These are phyloP conservation scores for Entamoeba histolytica DNA, from an alignment of 208 protist species.

Conservation along the genomic window DNA sequence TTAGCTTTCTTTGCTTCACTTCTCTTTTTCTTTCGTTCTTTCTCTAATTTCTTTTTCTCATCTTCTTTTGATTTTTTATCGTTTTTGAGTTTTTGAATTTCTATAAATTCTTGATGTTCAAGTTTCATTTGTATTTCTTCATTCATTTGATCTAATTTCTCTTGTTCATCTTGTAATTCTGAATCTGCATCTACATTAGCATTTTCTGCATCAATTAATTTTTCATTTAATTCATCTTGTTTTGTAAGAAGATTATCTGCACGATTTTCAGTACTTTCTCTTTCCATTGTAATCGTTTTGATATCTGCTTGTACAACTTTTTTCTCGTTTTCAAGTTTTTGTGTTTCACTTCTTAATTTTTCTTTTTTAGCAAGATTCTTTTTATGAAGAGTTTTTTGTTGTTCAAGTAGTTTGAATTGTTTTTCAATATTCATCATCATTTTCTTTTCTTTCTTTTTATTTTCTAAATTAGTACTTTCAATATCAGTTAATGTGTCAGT, in stretches of 20 bases:
- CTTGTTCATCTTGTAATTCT: not conserved
- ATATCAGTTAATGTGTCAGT: not conserved
- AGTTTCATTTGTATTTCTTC: not conserved
- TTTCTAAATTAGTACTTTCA: not conserved
- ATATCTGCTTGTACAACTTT: not conserved
- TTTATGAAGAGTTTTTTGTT: not conserved
- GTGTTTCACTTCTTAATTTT: not conserved
- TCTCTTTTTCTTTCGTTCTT: not conserved
- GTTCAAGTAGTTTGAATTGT: not conserved
- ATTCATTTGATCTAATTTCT: not conserved
- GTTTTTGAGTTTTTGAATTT: not conserved
- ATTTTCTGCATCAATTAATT: not conserved
- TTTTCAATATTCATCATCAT: not conserved
- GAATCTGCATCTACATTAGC: not conserved
- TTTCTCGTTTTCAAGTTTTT: not conserved
- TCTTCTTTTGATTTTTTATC: not conserved
- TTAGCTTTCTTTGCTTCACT: not conserved
- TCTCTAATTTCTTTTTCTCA: not conserved
- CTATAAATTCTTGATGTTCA: not conserved
- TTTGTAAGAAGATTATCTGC: not conserved
- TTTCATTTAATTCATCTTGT: not conserved
- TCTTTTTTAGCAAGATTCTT: not conserved
- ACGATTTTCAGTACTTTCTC: not conserved
- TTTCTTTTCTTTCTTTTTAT: not conserved
- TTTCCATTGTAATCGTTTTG: not conserved